A percentile compares a stretch with the other conserved stretches of the same genome.
Evolutionary conservation across 169 alveolate genomes (phyloP).

Genomic region (Miamiensis avidus): DNA sequence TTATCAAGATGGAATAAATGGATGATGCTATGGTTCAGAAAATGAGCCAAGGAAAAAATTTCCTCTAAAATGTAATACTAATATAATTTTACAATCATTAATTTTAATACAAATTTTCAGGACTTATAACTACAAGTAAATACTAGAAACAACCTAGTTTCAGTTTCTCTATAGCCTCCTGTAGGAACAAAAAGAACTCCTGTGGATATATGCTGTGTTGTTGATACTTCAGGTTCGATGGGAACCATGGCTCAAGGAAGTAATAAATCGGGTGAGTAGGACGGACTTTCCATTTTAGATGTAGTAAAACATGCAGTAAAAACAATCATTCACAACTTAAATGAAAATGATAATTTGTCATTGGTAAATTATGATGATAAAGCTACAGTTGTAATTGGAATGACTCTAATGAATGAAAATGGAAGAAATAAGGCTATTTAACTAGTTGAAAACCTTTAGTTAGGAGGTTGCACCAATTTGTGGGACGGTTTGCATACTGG

Average conservation of each 20-base stretch:
- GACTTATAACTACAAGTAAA: background rate
- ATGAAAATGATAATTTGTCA: conserved; percentile 4
- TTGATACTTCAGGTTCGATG: conserved; percentile 19
- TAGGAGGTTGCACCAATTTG: background rate
- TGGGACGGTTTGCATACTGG: background rate
- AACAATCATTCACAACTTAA: conserved; percentile 1
- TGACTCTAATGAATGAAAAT: background rate
- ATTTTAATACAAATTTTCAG: too few species aligned
- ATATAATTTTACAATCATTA: too few species aligned
- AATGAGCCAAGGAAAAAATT: too few species aligned
- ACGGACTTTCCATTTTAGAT: conserved; percentile 16
- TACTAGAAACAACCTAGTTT: background rate
- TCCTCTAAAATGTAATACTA: too few species aligned
- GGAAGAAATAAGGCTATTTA: background rate
- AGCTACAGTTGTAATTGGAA: background rate
- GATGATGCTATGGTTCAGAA: too few species aligned
- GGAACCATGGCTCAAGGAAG: background rate
- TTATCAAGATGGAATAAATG: too few species aligned
- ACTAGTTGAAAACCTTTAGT: background rate
- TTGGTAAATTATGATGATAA: background rate
- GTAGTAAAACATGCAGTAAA: conserved; percentile 13
- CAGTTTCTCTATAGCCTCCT: background rate
- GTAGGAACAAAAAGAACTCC: background rate
- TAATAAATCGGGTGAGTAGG: background rate
- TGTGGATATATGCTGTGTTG: conserved; percentile 12